These are phyloP conservation scores for Papilionanthe hybrid DNA, from an alignment of 116 monocot species.

Conservation along the genomic window DNA sequence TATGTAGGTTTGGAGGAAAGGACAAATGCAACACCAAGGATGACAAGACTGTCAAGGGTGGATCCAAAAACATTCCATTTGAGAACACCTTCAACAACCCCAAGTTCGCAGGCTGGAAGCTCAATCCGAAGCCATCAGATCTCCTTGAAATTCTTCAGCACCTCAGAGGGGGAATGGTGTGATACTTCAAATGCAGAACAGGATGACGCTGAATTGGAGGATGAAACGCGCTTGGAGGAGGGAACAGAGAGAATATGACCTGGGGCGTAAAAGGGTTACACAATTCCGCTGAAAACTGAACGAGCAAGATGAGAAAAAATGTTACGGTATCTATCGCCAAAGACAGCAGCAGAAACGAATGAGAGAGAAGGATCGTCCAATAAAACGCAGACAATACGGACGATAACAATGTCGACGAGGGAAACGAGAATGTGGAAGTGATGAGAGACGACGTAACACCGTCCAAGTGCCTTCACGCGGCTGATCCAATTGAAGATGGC, in stretches of 20 bases:
- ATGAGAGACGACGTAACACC: constrained; percentile 63
- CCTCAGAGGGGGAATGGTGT: constrained; percentile 80
- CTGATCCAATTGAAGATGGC: constrained; percentile 59
- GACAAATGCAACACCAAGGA: constrained; percentile 14
- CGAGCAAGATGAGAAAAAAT: constrained; percentile 31
- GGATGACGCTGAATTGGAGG: constrained; percentile 9
- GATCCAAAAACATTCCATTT: constrained; percentile 24
- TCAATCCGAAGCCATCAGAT: constrained; percentile 57
- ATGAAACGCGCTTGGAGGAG: constrained; percentile 9
- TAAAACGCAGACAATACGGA: constrained; percentile 85
- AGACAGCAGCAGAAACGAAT: background rate
- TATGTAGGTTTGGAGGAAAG: background rate
- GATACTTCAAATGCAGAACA: constrained; percentile 33
- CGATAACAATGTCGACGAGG: constrained; percentile 61
- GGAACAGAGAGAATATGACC: constrained; percentile 31
- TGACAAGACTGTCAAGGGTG: constrained; percentile 19
- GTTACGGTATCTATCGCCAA: constrained; percentile 24
- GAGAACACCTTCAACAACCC: constrained; percentile 56
- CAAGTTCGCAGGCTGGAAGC: constrained; percentile 74
- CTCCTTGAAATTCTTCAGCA: constrained; percentile 61
- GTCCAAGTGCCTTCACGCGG: constrained; percentile 77
- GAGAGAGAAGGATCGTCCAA: constrained; percentile 39
- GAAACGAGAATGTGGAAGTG: constrained; percentile 58
- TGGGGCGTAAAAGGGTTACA: constrained; percentile 33
- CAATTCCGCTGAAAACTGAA: constrained; percentile 30